These are phyloP conservation scores for Oryza coarctata DNA, from an alignment of 176 grass and related monocot species.

Conservation along the genomic window DNA sequence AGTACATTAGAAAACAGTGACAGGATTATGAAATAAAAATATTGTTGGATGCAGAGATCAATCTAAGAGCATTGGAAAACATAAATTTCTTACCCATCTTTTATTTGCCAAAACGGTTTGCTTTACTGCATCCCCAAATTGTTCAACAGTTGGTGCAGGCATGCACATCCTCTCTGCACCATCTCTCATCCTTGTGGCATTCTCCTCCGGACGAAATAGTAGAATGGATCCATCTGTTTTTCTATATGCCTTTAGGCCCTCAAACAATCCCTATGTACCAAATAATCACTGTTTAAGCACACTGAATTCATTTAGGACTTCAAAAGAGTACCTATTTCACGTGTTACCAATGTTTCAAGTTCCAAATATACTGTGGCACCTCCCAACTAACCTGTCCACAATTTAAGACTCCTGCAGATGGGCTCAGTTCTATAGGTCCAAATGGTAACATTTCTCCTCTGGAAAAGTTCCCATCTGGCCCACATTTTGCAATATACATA, in stretches of 20 bases:
- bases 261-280: constrained; percentile 68
- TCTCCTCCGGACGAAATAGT: constrained; percentile 67
- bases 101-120: constrained; percentile 88
- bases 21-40: neutral
- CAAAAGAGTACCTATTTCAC: constrained; percentile 3
- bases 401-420: constrained; percentile 90
- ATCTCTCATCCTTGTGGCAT: constrained; percentile 61
- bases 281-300: neutral
- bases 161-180: constrained; percentile 94
- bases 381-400: constrained; percentile 81
- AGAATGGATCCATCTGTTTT: constrained; percentile 78
- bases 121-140: constrained; percentile 80
- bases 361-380: constrained; percentile 23
- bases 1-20: neutral
- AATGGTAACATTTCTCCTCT: constrained; percentile 74
- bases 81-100: constrained; percentile 59
- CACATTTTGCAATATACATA: constrained; percentile 74
- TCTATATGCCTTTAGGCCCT: constrained; percentile 88
- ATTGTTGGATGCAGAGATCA: neutral
- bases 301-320: neutral
- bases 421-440: constrained; percentile 76
- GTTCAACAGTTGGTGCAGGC: constrained; percentile 68
- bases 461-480: constrained; percentile 61
- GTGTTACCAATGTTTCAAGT: neutral
- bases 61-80: neutral